Conservation (phyloP, 257 asterid species). For the Solanum corneliomulleri region DNA sequence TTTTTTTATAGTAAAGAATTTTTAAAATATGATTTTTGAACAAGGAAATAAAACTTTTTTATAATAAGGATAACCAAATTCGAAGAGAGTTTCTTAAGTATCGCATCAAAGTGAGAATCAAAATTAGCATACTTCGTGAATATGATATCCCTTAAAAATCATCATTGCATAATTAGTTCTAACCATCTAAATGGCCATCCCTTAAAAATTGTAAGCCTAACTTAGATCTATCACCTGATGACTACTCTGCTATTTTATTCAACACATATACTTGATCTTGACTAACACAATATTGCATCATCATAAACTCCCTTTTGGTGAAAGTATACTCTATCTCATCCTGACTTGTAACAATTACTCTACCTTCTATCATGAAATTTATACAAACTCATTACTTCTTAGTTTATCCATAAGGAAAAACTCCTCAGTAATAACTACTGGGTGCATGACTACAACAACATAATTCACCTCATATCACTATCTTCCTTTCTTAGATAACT, state of each 20-base stretch:
- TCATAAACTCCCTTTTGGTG: not conserved
- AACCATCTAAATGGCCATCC: no score
- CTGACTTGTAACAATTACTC: not conserved
- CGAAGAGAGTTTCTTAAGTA: not conserved
- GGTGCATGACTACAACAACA: not conserved
- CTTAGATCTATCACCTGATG: not conserved
- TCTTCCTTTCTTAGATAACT: not conserved
- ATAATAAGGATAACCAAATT: not conserved
- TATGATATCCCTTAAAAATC: no score
- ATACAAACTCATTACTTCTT: not conserved
- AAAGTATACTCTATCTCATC: not conserved
- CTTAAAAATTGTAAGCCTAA: no score
- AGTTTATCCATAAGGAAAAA: not conserved
- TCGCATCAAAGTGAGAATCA: no score
- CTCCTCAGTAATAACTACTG: not conserved
- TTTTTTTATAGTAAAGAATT: not conserved
- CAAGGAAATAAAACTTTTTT: not conserved
- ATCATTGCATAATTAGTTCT: not conserved
- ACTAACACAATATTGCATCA: not conserved
- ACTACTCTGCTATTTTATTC: not conserved
- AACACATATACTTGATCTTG: no score
- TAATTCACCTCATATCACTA: not conserved
- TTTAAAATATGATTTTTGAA: not conserved
- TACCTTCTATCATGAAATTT: not conserved
- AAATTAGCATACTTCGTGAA: not conserved